Base-by-base conservation (phyloP, 208 protist species). In the Blastocrithidia nonstop region DNA sequence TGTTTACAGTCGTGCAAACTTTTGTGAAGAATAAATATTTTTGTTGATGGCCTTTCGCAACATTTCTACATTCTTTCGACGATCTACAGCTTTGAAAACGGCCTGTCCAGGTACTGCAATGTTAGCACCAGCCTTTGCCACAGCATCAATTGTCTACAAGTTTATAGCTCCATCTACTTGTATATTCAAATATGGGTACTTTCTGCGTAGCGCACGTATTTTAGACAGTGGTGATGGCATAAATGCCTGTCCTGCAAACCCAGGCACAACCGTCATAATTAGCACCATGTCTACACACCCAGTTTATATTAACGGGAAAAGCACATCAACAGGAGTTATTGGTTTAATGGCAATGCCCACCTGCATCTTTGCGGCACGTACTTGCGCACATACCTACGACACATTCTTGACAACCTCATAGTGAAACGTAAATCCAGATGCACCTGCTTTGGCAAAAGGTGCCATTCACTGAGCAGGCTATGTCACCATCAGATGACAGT, bases 211-310 rank as follows among this genome's bases (percentile, higher is more conserved):
- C 33, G 70, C 58, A 19, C 21, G 25, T n/a, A 98, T 96, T 66
- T 99, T 99, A 45, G 73, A 62, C 74, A 99, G 91, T 68, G 93
- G 94, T 5, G 98, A 83, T 0, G 50, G 41, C 91, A 99, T 99
- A 63, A 99, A 99, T 1, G 64, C 71, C 72, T 99, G 97, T 15
- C 98, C 98, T 24, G 97, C 97, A 51, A 99, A 99, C 29, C 98
- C 98, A n/a, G 97, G 98, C 60, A 99, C 95, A 16, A 99, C 97
- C 2, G 96, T 99, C 96, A 98, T 98, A 21, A 98, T 73, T 20
- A 98, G 83, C 17, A 99, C 75, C 74, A 98, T 96, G 65, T 99
- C 95, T 6, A 98, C 63, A 16, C 93, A 57, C 60, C 82, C 78
- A 40, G 71, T 49, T 33, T 81, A 61, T 20, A 89, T 47, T 16